Conservation (phyloP, 495 filamentous ascomycete species). For the Penicillium ucsense region DNA sequence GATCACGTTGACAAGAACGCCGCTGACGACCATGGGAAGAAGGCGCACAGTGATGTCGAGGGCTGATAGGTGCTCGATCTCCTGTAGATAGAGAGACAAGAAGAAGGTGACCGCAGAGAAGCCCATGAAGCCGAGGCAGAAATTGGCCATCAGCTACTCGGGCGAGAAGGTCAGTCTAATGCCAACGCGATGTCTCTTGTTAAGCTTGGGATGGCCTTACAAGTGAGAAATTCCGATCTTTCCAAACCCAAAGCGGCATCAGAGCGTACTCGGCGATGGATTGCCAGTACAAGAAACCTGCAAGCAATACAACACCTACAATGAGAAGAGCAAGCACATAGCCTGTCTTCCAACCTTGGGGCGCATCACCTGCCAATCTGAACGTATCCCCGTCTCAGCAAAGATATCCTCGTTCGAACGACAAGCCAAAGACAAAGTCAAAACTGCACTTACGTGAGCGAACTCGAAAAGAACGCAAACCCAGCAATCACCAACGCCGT, state of each 20-base stretch:
- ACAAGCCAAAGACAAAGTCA: neutral
- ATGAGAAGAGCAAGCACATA: slow-evolving; percentile 58
- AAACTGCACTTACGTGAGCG: slow-evolving; percentile 44
- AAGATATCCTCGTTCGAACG: neutral
- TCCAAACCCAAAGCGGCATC: slow-evolving; percentile 32
- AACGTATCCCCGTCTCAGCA: slow-evolving; percentile 3
- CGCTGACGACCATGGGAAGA: slow-evolving; percentile 45
- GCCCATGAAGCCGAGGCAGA: slow-evolving; percentile 29
- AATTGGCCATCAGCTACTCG: slow-evolving; percentile 19
- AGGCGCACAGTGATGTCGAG: slow-evolving; percentile 43
- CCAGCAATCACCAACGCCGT: slow-evolving; percentile 53
- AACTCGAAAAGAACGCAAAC: slow-evolving; percentile 54
- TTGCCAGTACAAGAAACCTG: slow-evolving; percentile 56
- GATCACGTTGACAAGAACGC: slow-evolving; percentile 42
- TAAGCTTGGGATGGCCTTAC: slow-evolving; percentile 6
- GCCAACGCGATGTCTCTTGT: no score
- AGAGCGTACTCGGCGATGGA: slow-evolving; percentile 19
- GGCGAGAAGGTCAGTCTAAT: neutral
- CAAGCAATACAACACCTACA: slow-evolving; percentile 48
- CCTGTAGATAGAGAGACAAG: slow-evolving; percentile 35
- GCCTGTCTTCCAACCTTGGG: slow-evolving; percentile 55
- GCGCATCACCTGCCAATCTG: slow-evolving; percentile 40
- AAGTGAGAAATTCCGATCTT: slow-evolving; percentile 28
- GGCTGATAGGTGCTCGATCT: slow-evolving; percentile 28
- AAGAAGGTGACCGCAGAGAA: slow-evolving; percentile 27